phyloP scores from a whole-genome alignment of 768 basidiomycete genomes.

The Erythrobasidium yunnanense region DNA sequence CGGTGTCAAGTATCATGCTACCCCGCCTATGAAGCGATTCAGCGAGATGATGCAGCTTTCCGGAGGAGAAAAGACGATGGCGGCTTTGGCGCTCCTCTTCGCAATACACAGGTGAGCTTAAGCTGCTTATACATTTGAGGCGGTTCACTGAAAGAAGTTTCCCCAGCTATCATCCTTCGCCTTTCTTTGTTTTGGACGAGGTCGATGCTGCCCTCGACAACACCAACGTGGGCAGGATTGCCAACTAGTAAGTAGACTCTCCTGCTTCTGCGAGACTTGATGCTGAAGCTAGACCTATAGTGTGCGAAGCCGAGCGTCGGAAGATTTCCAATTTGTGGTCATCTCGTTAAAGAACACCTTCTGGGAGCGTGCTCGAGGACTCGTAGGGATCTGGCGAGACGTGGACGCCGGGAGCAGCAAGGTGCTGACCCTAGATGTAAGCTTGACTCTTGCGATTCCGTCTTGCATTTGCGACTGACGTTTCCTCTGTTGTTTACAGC shows the following conservation, averaged over 20 bases:
- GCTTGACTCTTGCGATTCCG: not conserved
- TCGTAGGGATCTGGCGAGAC: constrained; percentile 38
- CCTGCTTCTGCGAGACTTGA: constrained; percentile 21
- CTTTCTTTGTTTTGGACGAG: constrained; percentile 97
- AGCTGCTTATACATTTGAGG: not conserved
- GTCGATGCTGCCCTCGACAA: constrained; percentile 96
- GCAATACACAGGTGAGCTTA: constrained; percentile 75
- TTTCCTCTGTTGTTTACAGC: not conserved
- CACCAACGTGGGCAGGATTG: constrained; percentile 93
- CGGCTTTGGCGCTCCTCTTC: constrained; percentile 87
- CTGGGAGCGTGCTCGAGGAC: constrained; percentile 34
- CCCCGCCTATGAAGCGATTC: constrained; percentile 99
- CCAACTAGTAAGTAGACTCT: constrained; percentile 60
- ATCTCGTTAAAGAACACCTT: constrained; percentile 91
- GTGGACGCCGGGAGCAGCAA: constrained; percentile 52
- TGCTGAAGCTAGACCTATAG: constrained; percentile 6
- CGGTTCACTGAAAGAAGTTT: not conserved
- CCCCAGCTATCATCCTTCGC: constrained; percentile 79
- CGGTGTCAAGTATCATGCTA: constrained; percentile 96
- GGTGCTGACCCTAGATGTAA: constrained; percentile 81
- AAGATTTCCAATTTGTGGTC: constrained; percentile 85
- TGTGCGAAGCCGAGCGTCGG: constrained; percentile 61
- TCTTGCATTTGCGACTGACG: not conserved
- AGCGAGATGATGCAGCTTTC: constrained; percentile 98
- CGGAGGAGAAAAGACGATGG: constrained; percentile 96